A percentile compares a stretch with the other conserved stretches of the same genome.
phyloP scores from a whole-genome alignment of 108 stramenopile species.

The Skeletonema marinoi region DNA sequence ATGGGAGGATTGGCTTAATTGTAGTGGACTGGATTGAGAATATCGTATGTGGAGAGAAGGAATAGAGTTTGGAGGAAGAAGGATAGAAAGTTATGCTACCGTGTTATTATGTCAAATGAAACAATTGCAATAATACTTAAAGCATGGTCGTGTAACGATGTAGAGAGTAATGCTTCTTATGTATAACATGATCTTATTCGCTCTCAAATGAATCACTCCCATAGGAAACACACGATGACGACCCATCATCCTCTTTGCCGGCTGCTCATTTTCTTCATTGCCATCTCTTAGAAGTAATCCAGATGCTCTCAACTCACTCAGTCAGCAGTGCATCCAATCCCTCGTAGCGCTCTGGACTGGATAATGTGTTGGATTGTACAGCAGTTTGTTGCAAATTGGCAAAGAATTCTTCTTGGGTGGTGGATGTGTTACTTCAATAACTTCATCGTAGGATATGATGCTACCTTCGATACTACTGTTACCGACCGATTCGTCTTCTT shows the following conservation, averaged over 20 bases:
- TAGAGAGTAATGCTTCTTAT: too few relatives aligned
- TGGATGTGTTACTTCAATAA: background rate
- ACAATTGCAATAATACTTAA: too few relatives aligned
- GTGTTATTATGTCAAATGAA: too few relatives aligned
- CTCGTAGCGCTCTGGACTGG: constrained; percentile 9
- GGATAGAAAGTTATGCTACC: too few relatives aligned
- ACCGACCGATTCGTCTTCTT: too few relatives aligned
- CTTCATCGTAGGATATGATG: constrained; percentile 22
- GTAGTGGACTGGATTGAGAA: too few relatives aligned
- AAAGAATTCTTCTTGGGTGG: background rate
- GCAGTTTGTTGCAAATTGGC: background rate
- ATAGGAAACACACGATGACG: background rate
- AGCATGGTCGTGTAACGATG: too few relatives aligned
- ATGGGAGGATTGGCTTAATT: constrained; percentile 39
- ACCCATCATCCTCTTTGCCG: background rate
- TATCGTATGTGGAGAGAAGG: too few relatives aligned
- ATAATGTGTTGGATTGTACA: background rate
- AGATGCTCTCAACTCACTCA: constrained; percentile 16
- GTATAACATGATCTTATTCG: background rate
- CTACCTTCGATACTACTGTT: constrained; percentile 2
- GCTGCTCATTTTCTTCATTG: background rate
- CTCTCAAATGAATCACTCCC: constrained; percentile 4
- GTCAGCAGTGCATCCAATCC: constrained; percentile 13
- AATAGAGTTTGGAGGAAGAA: too few relatives aligned
- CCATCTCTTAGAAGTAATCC: constrained; percentile 1